These are phyloP conservation scores for Thermothelomyces thermophilus DNA, from an alignment of 2,329 filamentous ascomycete species.

Conservation along the genomic window DNA sequence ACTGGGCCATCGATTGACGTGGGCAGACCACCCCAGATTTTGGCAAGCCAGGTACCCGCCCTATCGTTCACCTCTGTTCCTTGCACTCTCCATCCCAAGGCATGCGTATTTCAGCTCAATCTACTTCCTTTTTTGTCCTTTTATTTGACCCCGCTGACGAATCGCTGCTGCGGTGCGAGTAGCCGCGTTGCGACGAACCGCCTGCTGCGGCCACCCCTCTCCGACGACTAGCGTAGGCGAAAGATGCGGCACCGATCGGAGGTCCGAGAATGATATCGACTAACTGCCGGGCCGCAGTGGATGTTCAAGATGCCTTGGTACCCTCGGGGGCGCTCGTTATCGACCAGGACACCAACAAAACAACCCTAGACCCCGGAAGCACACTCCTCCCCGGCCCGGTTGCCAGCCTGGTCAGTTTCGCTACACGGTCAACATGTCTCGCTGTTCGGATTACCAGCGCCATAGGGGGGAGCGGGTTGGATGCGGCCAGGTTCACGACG, in stretches of 20 bases:
- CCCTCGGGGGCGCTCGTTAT: neutral
- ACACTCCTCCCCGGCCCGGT: slow-evolving; percentile 48
- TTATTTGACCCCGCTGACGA: neutral
- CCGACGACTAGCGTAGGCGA: no score
- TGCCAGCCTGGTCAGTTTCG: slow-evolving; percentile 53
- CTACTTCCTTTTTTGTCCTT: neutral
- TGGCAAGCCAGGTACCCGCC: no score
- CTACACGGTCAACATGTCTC: slow-evolving; percentile 53
- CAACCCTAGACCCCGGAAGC: slow-evolving; percentile 7
- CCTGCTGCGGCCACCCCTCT: no score
- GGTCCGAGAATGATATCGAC: neutral
- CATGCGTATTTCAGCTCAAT: neutral
- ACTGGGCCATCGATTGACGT: no score
- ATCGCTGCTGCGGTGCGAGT: no score
- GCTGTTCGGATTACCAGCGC: slow-evolving; percentile 47
- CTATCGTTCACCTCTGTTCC: neutral
- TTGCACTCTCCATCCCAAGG: neutral
- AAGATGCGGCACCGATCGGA: neutral
- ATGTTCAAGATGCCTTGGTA: neutral
- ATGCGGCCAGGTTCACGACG: slow-evolving; percentile 49
- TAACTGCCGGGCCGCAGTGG: neutral
- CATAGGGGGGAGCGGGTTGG: slow-evolving; percentile 46
- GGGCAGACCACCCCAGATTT: neutral
- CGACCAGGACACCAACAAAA: neutral
- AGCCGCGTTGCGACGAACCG: no score